A percentile compares a stretch with the other conserved stretches of the same genome.
These are phyloP conservation scores for Botryotinia calthae DNA, from an alignment of 2,329 filamentous ascomycete species.

Conservation along the genomic window DNA sequence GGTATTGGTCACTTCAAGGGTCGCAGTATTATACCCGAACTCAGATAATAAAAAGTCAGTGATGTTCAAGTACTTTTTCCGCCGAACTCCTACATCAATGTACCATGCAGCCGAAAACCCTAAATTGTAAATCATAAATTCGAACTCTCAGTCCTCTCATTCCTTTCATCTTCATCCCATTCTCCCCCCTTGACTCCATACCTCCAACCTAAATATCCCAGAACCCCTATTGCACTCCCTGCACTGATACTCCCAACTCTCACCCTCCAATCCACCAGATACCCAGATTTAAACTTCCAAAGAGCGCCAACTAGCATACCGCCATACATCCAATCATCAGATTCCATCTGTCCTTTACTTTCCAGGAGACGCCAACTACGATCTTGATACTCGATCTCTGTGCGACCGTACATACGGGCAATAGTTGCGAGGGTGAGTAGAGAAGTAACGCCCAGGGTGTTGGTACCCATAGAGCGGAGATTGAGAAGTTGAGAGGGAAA, in stretches of 20 bases:
- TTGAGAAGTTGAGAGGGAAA: constrained; percentile 39
- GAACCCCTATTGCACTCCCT: constrained; percentile 50
- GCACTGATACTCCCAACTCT: constrained; percentile 46
- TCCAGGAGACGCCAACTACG: constrained; percentile 60
- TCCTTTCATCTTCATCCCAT: constrained; percentile 27
- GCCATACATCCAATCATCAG: constrained; percentile 54
- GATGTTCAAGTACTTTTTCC: neutral
- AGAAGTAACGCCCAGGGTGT: constrained; percentile 46
- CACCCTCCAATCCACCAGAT: constrained; percentile 43
- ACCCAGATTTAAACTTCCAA: constrained; percentile 27
- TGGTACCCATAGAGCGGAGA: constrained; percentile 47
- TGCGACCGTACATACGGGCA: constrained; percentile 52
- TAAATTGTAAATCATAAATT: neutral
- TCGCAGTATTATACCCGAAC: neutral
- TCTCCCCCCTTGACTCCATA: constrained; percentile 47
- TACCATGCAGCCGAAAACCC: neutral
- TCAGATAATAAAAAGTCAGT: neutral
- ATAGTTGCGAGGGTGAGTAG: constrained; percentile 46
- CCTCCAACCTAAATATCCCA: constrained; percentile 50
- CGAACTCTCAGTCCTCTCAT: neutral
- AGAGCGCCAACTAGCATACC: constrained; percentile 42
- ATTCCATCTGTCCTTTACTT: constrained; percentile 57
- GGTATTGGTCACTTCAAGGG: neutral
- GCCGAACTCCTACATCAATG: neutral
- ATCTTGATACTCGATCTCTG: constrained; percentile 63